Evolutionary conservation across 2,329 filamentous ascomycete species (phyloP), one percentile per base, ranked within the genome.

Genomic region (Madurella mycetomatis): DNA sequence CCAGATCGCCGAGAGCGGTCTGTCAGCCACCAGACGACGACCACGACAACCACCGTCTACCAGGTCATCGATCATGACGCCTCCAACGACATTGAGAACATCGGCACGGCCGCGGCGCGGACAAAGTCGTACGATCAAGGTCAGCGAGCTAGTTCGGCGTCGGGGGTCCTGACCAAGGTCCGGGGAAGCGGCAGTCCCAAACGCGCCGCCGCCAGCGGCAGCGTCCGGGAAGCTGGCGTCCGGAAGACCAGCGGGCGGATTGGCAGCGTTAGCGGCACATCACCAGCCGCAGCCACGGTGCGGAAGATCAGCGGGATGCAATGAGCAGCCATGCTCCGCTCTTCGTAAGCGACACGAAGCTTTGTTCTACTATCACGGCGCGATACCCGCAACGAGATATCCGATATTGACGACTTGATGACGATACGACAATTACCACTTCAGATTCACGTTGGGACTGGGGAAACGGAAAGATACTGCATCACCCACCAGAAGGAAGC

Each of bases 11-110:
- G 62, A 4, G 59, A 62, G 51, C 80, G 89, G 46, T 88, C 90
- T 0, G 81, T 88, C 53, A 91, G 87, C 69, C 88, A 90, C 69
- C 86, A 83, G 4, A 86, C 85, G 2, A 88, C 85, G 2, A 85
- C 87, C 12, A 88, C 87, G 0, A 85, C 86, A 2, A 84, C 58
- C 4, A 61, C 62, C 12, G 58, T 83, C 55, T 85, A 84, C 64
- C 76, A 78, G 37, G 71, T 80, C 19, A 79, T 86, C 53, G 83
- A 87, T 64, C 86, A 87, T 60, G 83, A 86, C 62, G 79, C 83
- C 12, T 85, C 83, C 17, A 82, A 87, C 56, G 87, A 90, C 61
- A 80, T 82, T 11, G 87, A 90, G 67, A 90, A 90, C 63, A 79
- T 86, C 68, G 84, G 84, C 32, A 70, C 75, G 19, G 70, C 61